These are phyloP conservation scores for Talaromyces verruculosus DNA, from an alignment of 2,329 filamentous ascomycete species.

Conservation along the genomic window DNA sequence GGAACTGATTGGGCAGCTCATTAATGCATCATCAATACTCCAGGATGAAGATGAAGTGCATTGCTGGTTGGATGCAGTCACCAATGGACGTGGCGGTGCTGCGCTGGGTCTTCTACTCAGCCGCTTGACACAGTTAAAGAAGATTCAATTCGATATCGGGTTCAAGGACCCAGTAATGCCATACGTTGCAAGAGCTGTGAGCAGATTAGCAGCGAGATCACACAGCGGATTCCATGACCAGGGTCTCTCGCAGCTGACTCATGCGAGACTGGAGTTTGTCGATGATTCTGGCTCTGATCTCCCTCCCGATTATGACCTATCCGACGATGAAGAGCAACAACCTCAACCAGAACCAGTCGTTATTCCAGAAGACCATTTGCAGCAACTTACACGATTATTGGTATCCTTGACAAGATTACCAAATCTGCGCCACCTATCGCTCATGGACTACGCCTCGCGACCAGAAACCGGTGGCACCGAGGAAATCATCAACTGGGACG, in stretches of 20 bases:
- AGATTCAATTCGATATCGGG: background rate
- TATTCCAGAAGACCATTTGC: background rate
- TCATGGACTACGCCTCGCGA: background rate
- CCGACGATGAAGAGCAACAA: background rate
- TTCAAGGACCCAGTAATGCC: background rate
- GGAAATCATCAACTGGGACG: background rate
- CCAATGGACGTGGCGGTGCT: background rate
- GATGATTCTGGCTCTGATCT: background rate
- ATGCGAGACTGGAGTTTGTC: background rate
- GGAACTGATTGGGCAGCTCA: background rate
- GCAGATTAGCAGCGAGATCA: constrained; percentile 5
- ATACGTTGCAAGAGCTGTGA: background rate
- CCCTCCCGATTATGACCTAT: background rate
- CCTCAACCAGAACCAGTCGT: background rate
- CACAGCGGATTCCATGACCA: background rate
- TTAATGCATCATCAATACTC: background rate
- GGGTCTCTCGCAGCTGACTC: background rate
- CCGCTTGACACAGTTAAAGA: background rate
- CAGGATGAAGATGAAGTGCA: background rate
- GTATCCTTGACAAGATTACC: background rate
- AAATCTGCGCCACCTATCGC: background rate
- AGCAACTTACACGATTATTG: background rate
- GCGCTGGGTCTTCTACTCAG: background rate
- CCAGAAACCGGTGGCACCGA: background rate
- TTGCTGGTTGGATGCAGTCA: background rate